Conservation (phyloP, 345 rosid species). For the Eucalyptus sp. region DNA sequence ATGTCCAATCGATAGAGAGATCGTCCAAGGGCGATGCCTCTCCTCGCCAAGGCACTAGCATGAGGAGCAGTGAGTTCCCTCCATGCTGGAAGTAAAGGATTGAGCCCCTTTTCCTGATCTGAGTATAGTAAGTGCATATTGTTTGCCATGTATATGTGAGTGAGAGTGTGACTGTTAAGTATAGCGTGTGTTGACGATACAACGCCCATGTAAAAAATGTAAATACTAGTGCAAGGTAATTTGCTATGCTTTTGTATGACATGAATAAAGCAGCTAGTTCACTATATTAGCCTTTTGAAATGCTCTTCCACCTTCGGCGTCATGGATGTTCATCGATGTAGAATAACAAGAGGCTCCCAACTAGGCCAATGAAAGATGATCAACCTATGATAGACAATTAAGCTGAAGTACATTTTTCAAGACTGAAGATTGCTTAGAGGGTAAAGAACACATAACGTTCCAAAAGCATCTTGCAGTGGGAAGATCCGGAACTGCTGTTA, state of each 20-base stretch:
- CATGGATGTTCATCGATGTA: neutral
- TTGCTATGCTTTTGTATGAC: neutral
- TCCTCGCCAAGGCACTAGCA: neutral
- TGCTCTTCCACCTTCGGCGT: neutral
- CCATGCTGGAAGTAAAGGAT: conserved; percentile 7
- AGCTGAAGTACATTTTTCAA: neutral
- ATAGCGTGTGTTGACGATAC: neutral
- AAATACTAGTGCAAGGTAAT: neutral
- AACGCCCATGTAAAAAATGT: neutral
- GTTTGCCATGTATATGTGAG: neutral
- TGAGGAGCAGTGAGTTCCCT: conserved; percentile 1
- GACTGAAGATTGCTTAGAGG: neutral
- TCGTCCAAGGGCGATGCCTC: neutral
- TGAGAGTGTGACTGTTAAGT: neutral
- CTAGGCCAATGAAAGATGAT: neutral
- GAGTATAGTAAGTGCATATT: neutral
- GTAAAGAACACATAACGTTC: neutral
- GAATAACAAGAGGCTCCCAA: neutral
- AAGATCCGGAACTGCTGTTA: neutral
- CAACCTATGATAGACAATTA: neutral
- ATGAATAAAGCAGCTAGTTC: neutral
- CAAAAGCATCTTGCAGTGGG: neutral
- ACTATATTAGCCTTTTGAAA: neutral
- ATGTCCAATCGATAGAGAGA: conserved; percentile 9
- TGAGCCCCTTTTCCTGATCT: neutral